Conservation (phyloP, 495 filamentous ascomycete species). For the Podospora pseudocomata region DNA sequence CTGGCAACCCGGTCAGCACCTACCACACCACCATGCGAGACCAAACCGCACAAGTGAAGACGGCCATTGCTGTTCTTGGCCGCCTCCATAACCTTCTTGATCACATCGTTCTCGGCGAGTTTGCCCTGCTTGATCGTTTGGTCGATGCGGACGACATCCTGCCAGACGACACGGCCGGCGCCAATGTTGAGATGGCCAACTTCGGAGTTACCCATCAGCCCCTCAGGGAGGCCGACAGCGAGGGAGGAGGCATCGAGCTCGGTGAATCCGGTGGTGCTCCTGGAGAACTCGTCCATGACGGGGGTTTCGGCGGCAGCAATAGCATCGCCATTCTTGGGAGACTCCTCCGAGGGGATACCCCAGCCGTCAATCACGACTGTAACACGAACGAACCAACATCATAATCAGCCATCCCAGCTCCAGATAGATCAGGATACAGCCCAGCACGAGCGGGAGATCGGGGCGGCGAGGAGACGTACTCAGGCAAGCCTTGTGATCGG, state of each 20-base stretch:
- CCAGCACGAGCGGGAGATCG: constrained; percentile 44
- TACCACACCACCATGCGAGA: constrained; percentile 91
- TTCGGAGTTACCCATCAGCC: constrained; percentile 97
- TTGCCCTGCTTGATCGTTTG: constrained; percentile 87
- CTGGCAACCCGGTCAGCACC: constrained; percentile 24
- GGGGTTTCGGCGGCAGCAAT: constrained; percentile 90
- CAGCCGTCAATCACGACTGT: constrained; percentile 96
- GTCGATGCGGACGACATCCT: constrained; percentile 98
- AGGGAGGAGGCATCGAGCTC: constrained; percentile 93
- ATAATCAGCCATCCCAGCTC: constrained; percentile 53
- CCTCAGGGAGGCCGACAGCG: constrained; percentile 92
- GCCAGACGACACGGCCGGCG: constrained; percentile 96
- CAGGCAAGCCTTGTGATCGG: constrained; percentile 89
- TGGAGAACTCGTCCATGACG: constrained; percentile 47
- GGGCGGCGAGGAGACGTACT: constrained; percentile 60
- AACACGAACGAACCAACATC: constrained; percentile 42
- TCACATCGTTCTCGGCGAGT: constrained; percentile 70
- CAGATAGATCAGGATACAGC: constrained; percentile 48
- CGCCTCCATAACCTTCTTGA: constrained; percentile 70
- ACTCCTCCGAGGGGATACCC: constrained; percentile 79
- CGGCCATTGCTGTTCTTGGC: constrained; percentile 87
- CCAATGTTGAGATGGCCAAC: constrained; percentile 98
- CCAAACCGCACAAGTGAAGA: constrained; percentile 82
- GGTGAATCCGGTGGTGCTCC: constrained; percentile 45
- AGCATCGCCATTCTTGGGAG: constrained; percentile 83